phyloP scores from a whole-genome alignment of 129 eudicot genomes.

The Daucus carota region DH1_v3.0 NC_030387.2:3240501-3241000 shows the following conservation, averaged over 20 bases:
- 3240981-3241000: slow-evolving; percentile 60
- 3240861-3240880: slow-evolving; percentile 54
- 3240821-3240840: slow-evolving; percentile 22
- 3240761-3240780: neutral
- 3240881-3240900: slow-evolving; percentile 43
- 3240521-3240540: neutral
- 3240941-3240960: slow-evolving; percentile 74
- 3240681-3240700: slow-evolving; percentile 10
- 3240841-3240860: slow-evolving; percentile 65
- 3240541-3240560: neutral
- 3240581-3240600: slow-evolving; percentile 18
- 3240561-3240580: slow-evolving; percentile 14
- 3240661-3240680: slow-evolving; percentile 17
- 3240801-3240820: slow-evolving; percentile 7
- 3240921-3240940: slow-evolving; percentile 58
- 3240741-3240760: slow-evolving; percentile 21
- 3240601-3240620: slow-evolving; percentile 28
- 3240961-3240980: slow-evolving; percentile 52
- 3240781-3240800: slow-evolving; percentile 8
- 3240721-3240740: slow-evolving; percentile 11
- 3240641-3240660: slow-evolving; percentile 17
- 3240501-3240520: slow-evolving; percentile 10
- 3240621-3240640: neutral
- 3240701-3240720: slow-evolving; percentile 3
- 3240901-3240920: slow-evolving; percentile 64